Conservation (phyloP, 306 rosid species). For the Pyrus communis region DNA sequence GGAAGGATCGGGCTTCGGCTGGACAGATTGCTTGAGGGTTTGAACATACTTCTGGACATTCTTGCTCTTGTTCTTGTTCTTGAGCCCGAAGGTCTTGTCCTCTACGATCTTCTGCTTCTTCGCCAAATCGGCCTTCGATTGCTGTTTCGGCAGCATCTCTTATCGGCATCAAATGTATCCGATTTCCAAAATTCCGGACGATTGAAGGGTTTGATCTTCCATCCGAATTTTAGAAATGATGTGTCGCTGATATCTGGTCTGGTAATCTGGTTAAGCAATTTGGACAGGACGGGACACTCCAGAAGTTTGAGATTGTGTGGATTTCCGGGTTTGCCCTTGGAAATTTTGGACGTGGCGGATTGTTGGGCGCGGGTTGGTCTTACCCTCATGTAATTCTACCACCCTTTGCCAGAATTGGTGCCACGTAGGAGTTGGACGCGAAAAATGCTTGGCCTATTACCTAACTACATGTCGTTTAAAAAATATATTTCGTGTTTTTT, state of each 20-base stretch:
- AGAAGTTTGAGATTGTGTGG: neutral
- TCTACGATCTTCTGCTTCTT: slow-evolving; percentile 95
- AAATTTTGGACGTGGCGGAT: neutral
- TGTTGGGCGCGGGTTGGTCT: neutral
- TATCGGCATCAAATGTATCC: slow-evolving; percentile 5
- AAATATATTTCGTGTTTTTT: too few relatives aligned
- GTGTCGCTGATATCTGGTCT: neutral
- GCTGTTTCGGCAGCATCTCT: slow-evolving; percentile 75
- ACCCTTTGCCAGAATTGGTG: neutral
- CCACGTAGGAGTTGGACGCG: neutral
- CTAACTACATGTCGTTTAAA: neutral
- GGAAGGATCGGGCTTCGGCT: slow-evolving; percentile 43
- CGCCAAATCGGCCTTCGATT: slow-evolving; percentile 65
- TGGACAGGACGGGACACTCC: neutral
- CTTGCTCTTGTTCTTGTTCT: slow-evolving; percentile 91
- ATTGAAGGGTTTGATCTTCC: neutral
- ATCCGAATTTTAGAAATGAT: neutral
- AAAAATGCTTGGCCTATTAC: neutral
- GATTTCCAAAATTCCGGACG: neutral
- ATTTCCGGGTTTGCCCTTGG: neutral
- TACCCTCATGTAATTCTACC: neutral
- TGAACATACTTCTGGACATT: slow-evolving; percentile 80
- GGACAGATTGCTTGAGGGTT: slow-evolving; percentile 63
- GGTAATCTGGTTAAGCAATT: neutral
- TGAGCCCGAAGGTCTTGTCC: slow-evolving; percentile 94